Conservation (phyloP, 495 filamentous ascomycete species). For the Penicilliopsis zonata region DNA sequence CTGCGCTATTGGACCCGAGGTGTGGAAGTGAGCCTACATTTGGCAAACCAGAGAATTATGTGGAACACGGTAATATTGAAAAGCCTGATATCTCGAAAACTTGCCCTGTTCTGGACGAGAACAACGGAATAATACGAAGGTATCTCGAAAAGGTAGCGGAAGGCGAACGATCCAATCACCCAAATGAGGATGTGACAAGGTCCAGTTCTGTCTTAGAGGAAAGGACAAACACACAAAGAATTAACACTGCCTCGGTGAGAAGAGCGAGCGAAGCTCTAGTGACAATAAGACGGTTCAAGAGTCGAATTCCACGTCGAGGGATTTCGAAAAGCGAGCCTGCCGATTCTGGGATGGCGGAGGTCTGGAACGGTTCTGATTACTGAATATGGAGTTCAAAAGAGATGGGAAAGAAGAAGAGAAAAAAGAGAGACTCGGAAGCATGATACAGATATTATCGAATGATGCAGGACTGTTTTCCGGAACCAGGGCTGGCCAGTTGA, state of each 20-base stretch:
- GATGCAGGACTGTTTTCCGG: no score
- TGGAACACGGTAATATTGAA: background rate
- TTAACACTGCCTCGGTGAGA: background rate
- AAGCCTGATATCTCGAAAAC: background rate
- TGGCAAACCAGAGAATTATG: background rate
- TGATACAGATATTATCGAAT: no score
- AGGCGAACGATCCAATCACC: background rate
- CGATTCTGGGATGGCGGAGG: conserved; percentile 40
- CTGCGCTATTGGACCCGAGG: conserved; percentile 16
- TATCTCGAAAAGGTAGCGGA: background rate
- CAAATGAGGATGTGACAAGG: background rate
- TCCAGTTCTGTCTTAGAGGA: background rate
- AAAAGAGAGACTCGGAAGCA: no score
- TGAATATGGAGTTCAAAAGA: no score
- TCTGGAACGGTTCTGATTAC: no score
- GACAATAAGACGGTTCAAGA: conserved; percentile 10
- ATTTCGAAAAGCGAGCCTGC: conserved; percentile 51
- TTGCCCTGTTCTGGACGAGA: background rate
- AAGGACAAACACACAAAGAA: background rate
- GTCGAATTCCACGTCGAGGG: conserved; percentile 53
- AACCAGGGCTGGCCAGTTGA: no score
- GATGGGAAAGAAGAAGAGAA: no score
- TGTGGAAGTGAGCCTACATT: background rate
- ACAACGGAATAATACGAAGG: background rate
- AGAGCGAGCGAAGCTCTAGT: background rate